phyloP scores from a whole-genome alignment of 768 basidiomycete genomes.

The Serendipita sp. region DNA sequence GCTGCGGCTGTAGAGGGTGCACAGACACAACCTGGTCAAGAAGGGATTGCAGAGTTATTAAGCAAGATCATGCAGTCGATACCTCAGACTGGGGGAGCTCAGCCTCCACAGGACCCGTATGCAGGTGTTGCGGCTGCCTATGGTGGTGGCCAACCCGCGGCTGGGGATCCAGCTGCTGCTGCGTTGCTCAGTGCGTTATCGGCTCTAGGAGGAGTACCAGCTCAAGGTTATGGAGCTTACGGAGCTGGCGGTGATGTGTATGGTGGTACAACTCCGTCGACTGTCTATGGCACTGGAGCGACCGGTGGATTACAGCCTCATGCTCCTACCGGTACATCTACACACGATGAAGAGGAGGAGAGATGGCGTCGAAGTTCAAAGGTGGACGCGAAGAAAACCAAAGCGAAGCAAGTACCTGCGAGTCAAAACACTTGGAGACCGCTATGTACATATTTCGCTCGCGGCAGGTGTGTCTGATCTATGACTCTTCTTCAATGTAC shows the following conservation, averaged over 20 bases:
- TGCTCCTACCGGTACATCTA: not conserved
- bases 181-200: not conserved
- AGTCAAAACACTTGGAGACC: not conserved
- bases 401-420: not conserved
- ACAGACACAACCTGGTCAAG: not conserved
- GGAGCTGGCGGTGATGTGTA: not conserved
- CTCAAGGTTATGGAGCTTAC: not conserved
- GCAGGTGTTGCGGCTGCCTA: not conserved
- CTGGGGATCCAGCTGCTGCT: not conserved
- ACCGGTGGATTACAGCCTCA: not conserved
- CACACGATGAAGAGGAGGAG: not conserved
- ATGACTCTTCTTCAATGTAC: not conserved
- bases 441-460: not conserved
- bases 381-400: not conserved
- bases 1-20: not conserved
- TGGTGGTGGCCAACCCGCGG: not conserved
- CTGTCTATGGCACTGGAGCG: not conserved
- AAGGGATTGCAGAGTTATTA: not conserved
- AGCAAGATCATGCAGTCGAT: not conserved
- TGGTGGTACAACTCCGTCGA: not conserved
- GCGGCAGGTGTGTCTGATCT: not conserved
- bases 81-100: not conserved
- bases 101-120: not conserved
- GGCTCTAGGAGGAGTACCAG: not conserved
- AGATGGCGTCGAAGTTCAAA: not conserved